These are phyloP conservation scores for Penicillium corylophilum DNA, from an alignment of 2,329 filamentous ascomycete genomes.

Conservation along the genomic window DNA sequence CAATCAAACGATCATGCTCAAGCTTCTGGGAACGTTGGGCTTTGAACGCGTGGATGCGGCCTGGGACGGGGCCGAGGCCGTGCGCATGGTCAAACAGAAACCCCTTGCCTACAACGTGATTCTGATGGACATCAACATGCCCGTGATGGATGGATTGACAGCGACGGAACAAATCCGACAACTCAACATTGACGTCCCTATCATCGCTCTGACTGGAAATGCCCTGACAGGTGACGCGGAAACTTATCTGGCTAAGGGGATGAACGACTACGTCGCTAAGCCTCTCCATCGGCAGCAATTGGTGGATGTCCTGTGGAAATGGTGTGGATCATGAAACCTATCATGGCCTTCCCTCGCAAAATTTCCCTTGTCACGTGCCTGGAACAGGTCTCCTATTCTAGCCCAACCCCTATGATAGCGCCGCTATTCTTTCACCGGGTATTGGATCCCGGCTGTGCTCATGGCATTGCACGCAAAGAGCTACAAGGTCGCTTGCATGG, in stretches of 20 bases:
- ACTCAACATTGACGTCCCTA: slow-evolving; percentile 44
- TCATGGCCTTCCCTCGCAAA: background rate
- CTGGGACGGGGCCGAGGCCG: slow-evolving; percentile 46
- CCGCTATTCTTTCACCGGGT: background rate
- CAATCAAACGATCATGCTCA: slow-evolving; percentile 44
- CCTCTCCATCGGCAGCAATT: slow-evolving; percentile 53
- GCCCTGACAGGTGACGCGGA: slow-evolving; percentile 58
- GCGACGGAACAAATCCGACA: slow-evolving; percentile 46
- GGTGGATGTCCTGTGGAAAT: slow-evolving; percentile 44
- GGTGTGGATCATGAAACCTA: slow-evolving; percentile 28
- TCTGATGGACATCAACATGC: slow-evolving; percentile 52
- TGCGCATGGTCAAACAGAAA: slow-evolving; percentile 43
- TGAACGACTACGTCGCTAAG: slow-evolving; percentile 58
- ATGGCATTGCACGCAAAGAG: background rate
- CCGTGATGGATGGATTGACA: slow-evolving; percentile 47
- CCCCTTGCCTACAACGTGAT: slow-evolving; percentile 46
- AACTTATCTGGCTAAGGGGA: slow-evolving; percentile 53
- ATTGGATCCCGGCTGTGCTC: background rate
- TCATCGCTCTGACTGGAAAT: slow-evolving; percentile 58
- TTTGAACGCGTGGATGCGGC: slow-evolving; percentile 46
- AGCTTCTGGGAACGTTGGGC: slow-evolving; percentile 39
- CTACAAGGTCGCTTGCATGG: background rate
- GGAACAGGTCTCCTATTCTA: background rate
- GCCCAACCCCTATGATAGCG: background rate
- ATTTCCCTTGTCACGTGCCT: background rate